Evolutionary conservation across 2,329 filamentous ascomycete genomes (phyloP).

Genomic region (Pseudogymnoascus sp.): DNA sequence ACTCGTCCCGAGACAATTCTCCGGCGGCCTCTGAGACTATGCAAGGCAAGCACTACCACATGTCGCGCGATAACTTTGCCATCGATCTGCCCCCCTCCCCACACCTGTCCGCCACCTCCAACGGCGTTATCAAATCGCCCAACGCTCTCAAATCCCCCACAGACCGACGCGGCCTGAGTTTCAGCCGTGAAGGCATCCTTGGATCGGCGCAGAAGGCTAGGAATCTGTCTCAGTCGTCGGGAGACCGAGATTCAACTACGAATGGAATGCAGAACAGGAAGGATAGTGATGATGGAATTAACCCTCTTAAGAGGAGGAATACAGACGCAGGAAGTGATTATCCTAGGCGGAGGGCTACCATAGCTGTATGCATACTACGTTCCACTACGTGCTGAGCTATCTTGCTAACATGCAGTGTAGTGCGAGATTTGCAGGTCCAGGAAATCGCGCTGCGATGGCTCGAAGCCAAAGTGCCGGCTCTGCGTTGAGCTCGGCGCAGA

Average conservation of each 20-base stretch:
- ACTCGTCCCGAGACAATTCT: conserved; percentile 26
- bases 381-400: conserved; percentile 5
- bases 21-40: conserved; percentile 22
- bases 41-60: conserved; percentile 23
- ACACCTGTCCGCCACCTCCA: conserved; percentile 17
- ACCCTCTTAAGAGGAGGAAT: conserved; percentile 54
- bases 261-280: conserved; percentile 39
- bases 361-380: conserved; percentile 46
- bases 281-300: conserved; percentile 45
- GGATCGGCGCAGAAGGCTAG: conserved; percentile 46
- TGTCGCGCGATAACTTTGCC: conserved; percentile 26
- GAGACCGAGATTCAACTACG: conserved; percentile 36
- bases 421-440: conserved; percentile 75
- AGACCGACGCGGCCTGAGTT: conserved; percentile 38
- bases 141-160: conserved; percentile 44
- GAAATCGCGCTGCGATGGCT: conserved; percentile 73
- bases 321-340: conserved; percentile 56
- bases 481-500: conserved; percentile 76
- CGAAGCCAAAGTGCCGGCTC: conserved; percentile 74
- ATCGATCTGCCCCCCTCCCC: conserved; percentile 26
- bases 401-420: conserved; percentile 34
- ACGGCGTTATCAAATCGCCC: conserved; percentile 20
- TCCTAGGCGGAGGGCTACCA: conserved; percentile 55
- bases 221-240: conserved; percentile 49
- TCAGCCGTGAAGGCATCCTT: conserved; percentile 48